These are phyloP conservation scores for Apiotrichum gracile DNA, from an alignment of 1,284 basidiomycete genomes.

Conservation along the genomic window DNA sequence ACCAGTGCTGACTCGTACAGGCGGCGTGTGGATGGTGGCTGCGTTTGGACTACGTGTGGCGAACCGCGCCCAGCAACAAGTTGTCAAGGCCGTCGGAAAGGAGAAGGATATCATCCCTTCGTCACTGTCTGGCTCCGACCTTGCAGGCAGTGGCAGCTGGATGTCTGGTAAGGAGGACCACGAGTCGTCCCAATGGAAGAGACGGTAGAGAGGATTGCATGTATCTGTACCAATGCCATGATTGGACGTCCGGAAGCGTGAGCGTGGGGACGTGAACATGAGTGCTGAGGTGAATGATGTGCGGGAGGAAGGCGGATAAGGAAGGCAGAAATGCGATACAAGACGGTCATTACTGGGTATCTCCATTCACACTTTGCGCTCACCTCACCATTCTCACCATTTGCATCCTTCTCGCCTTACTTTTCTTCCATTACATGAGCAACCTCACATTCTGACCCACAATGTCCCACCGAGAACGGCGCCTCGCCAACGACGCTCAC, in stretches of 20 bases:
- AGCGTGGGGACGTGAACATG: too few species aligned
- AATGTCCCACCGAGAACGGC: not conserved
- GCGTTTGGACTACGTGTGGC: conserved; percentile 44
- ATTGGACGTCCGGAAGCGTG: too few species aligned
- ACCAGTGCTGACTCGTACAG: conserved; percentile 14
- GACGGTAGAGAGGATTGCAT: conserved; percentile 5
- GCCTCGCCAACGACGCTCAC: not conserved
- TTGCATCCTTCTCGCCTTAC: not conserved
- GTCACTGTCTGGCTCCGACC: too few species aligned
- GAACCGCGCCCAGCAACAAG: conserved; percentile 42
- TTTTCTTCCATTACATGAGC: not conserved
- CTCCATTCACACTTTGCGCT: too few species aligned
- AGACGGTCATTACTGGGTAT: too few species aligned
- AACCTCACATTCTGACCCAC: not conserved
- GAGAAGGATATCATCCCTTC: conserved; percentile 38
- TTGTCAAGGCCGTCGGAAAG: conserved; percentile 29
- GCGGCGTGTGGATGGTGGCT: conserved; percentile 49
- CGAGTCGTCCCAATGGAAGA: conserved; percentile 16
- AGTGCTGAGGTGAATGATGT: too few species aligned
- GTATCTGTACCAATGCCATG: not conserved
- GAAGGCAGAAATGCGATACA: too few species aligned
- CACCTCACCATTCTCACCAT: too few species aligned
- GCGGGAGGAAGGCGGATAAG: too few species aligned
- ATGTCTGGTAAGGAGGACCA: not conserved
- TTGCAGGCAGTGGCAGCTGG: not conserved